A percentile compares a stretch with the other conserved stretches of the same genome.
Evolutionary conservation across 225 moss, liverwort and hornwort species (phyloP).

Genomic region (Ulota crispa): DNA sequence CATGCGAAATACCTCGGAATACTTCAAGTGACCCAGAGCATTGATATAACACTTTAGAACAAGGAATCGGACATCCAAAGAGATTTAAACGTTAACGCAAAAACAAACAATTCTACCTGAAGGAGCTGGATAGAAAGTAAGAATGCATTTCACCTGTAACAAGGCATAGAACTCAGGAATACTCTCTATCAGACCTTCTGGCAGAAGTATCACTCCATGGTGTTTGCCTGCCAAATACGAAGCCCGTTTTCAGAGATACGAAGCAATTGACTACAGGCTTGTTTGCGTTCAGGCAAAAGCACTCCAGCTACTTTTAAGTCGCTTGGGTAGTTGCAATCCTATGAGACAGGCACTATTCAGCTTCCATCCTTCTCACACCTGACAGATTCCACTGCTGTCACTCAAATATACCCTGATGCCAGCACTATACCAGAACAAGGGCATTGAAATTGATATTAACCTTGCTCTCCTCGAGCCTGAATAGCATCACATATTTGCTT

Average conservation of each 20-base stretch:
- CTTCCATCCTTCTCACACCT: not conserved
- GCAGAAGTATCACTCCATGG: constrained; percentile 93
- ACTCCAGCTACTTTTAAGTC: not conserved
- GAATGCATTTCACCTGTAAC: constrained; percentile 61
- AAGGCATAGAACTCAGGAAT: constrained; percentile 96
- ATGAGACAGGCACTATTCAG: not conserved
- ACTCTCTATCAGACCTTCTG: constrained; percentile 97
- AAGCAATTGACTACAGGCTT: not conserved
- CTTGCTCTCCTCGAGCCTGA: constrained; percentile 79
- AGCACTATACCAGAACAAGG: not conserved
- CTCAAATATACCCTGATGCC: not conserved
- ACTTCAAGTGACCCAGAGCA: not conserved
- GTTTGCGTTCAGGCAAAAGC: not conserved
- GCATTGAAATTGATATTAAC: constrained; percentile 28
- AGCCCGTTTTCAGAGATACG: constrained; percentile 1
- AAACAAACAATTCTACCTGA: not conserved
- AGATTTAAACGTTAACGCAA: not conserved
- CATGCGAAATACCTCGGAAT: not conserved
- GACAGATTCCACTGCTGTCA: constrained; percentile 6
- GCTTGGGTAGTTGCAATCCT: not conserved
- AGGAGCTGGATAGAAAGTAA: not conserved
- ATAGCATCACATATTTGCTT: constrained; percentile 96
- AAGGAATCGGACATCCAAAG: not conserved
- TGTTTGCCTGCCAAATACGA: constrained; percentile 62
- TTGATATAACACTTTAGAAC: not conserved